Percentiles rank a stretch among this genome's conserved stretches.
Conservation (phyloP, 2,329 filamentous ascomycete genomes). For the Sordariomycetes sp. region DNA sequence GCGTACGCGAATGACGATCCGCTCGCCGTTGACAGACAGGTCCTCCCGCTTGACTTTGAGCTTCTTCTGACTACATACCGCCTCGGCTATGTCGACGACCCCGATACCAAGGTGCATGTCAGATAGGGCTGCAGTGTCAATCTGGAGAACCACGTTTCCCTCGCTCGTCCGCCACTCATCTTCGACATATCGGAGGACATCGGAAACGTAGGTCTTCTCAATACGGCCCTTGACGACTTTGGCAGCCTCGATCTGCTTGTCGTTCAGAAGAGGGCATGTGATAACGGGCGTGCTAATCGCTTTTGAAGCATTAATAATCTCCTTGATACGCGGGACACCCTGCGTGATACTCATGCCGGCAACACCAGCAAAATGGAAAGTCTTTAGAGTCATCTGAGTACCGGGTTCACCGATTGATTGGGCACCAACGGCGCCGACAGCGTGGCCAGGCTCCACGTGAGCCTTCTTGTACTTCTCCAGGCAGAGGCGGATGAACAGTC, state of each 20-base stretch:
- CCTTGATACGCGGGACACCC: conserved; percentile 98
- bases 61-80: conserved; percentile 75
- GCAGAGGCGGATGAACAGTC: conserved; percentile 71
- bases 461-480: conserved; percentile 85
- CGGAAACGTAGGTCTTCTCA: conserved; percentile 85
- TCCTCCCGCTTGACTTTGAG: conserved; percentile 65
- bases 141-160: conserved; percentile 69
- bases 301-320: conserved; percentile 98
- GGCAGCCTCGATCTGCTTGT: conserved; percentile 67
- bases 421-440: conserved; percentile 90
- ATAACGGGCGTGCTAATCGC: conserved; percentile 92
- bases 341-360: conserved; percentile 99
- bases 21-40: conserved; percentile 48
- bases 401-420: conserved; percentile 98
- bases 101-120: conserved; percentile 75
- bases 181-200: conserved; percentile 72
- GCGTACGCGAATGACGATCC: conserved; percentile 65
- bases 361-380: conserved; percentile 99
- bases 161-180: conserved; percentile 77
- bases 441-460: conserved; percentile 87
- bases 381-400: conserved; percentile 98
- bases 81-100: conserved; percentile 61
- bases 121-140: conserved; percentile 71
- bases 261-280: conserved; percentile 72
- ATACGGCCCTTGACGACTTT: conserved; percentile 86